A percentile compares a stretch with the other conserved stretches of the same genome.
Conservation (phyloP, 106 monocot genomes). For the Cymbidium sinense region DNA sequence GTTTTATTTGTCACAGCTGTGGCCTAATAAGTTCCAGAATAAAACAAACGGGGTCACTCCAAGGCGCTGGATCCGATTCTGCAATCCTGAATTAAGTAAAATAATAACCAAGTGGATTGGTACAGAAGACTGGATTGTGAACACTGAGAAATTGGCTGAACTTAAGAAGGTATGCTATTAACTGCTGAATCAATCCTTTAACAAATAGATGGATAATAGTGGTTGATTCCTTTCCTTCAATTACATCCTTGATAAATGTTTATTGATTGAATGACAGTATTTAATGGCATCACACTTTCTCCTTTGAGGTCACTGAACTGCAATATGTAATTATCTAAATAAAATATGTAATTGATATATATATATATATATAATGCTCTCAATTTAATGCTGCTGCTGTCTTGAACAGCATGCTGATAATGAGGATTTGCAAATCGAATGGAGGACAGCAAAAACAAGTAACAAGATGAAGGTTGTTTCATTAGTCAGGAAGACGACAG, state of each 20-base stretch:
- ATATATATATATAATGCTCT: neutral
- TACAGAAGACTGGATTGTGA: conserved; percentile 82
- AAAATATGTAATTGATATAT: neutral
- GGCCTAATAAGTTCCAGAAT: conserved; percentile 94
- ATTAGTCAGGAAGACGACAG: conserved; percentile 81
- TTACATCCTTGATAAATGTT: neutral
- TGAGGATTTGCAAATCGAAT: conserved; percentile 77
- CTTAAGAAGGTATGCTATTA: conserved; percentile 61
- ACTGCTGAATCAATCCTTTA: neutral
- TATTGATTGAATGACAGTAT: neutral
- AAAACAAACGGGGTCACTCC: conserved; percentile 98
- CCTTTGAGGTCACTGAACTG: neutral
- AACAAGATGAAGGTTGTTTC: conserved; percentile 89
- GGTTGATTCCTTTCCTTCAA: neutral
- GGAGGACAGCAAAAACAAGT: conserved; percentile 70
- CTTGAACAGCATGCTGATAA: conserved; percentile 73
- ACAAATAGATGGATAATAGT: neutral
- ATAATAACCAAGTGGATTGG: conserved; percentile 87
- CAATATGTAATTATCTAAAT: neutral
- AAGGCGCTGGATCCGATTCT: conserved; percentile 89
- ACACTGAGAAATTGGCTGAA: conserved; percentile 71
- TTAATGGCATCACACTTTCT: neutral
- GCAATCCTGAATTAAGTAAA: conserved; percentile 88
- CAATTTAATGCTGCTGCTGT: neutral
- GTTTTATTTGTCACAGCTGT: conserved; percentile 40